Evolutionary conservation across 805 yeast species (phyloP), one percentile per base, ranked within the genome.

Genomic region (Candida ovalis): DNA sequence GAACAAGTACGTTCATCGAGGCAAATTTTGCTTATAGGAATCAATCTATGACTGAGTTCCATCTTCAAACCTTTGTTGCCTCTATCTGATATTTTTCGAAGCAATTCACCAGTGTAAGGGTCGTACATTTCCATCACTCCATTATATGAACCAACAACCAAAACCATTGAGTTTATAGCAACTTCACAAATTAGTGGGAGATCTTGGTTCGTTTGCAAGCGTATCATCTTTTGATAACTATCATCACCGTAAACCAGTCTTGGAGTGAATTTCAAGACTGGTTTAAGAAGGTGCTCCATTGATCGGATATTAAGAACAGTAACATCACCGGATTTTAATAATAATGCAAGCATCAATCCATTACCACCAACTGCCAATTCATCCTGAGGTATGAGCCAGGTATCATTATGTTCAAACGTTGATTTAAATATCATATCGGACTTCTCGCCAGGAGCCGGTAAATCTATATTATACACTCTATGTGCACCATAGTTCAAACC

Each of bases 101-200:
- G 53, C 40, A 58, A 67, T 25, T 64, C 66, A 1, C 82, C 81
- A 0, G 75, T 73, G 44, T 67, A 62, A 1, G 70, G 55, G 55
- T 76, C 72, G 58, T 73, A 72, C 17, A 75, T 40, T 44, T 72
- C 71, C 24, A 70, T 63, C 43, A 62, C 63, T 2, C 81, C 80
- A 50, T 72, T 68, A 48, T 62, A 69, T 1, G 74, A 73, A 0
- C 77, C 76, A 7, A 76, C 63, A 8, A 71, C 57, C 21, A 62
- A 46, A 7, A 68, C 60, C 39, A 60, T 36, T 1, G 68, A 53
- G 43, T 60, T 67, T 13, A 69, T 42, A 3, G 61, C 57, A 2
- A 66, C 47, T 19, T 64, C 59, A 2, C 64, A 60, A 10, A 66
- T 45, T 3, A 63, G 61, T 0, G 65, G 71, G 7, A 60, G 40